These are phyloP conservation scores for Fusarium euwallaceae DNA, from an alignment of 2,329 filamentous ascomycete genomes.

Conservation along the genomic window DNA sequence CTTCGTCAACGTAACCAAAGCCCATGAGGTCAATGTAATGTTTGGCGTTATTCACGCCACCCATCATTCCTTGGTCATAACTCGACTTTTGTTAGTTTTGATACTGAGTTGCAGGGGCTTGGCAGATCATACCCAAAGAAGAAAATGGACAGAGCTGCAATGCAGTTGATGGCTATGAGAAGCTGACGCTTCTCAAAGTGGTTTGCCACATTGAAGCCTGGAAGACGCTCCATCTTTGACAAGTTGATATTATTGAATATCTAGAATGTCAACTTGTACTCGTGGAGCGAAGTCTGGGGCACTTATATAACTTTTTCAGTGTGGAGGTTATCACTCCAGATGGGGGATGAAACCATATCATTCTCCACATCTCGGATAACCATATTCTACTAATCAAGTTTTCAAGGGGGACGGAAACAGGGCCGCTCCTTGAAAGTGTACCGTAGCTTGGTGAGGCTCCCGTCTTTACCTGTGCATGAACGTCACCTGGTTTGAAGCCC, in stretches of 20 bases:
- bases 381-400: neutral
- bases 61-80: constrained; percentile 41
- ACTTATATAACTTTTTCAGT: constrained; percentile 23
- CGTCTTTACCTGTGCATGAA: neutral
- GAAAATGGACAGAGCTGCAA: constrained; percentile 43
- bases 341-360: neutral
- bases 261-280: neutral
- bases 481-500: neutral
- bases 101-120: rapidly evolving
- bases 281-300: constrained; percentile 2
- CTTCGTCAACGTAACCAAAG: constrained; percentile 38
- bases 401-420: constrained; percentile 7
- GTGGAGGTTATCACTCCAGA: constrained; percentile 12
- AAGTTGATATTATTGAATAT: neutral
- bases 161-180: constrained; percentile 42
- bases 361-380: constrained; percentile 22
- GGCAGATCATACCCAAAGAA: constrained; percentile 41
- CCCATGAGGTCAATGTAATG: constrained; percentile 42
- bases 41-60: constrained; percentile 36
- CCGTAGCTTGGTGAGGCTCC: constrained; percentile 16
- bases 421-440: neutral
- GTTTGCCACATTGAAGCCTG: constrained; percentile 35
- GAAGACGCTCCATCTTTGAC: constrained; percentile 31
- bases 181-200: constrained; percentile 43
- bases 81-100: neutral